These are phyloP conservation scores for Neurospora sp. DNA, from an alignment of 495 filamentous ascomycete species.

Conservation along the genomic window DNA sequence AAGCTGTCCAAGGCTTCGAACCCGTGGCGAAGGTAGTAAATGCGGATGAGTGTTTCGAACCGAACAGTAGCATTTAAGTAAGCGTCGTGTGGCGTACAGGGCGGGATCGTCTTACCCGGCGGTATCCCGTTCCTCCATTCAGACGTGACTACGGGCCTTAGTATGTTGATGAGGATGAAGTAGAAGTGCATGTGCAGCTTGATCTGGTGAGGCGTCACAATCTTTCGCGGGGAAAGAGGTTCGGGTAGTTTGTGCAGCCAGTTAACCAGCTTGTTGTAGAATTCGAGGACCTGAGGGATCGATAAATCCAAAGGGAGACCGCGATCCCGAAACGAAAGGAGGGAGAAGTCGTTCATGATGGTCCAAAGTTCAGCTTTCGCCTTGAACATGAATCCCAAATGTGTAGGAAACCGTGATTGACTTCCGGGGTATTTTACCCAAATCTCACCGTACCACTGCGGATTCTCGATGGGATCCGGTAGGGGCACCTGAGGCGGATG, in stretches of 20 bases:
- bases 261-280: conserved; percentile 14
- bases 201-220: conserved; percentile 28
- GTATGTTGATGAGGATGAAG: conserved; percentile 13
- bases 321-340: conserved; percentile 7
- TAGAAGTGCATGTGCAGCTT: conserved; percentile 26
- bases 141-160: conserved; percentile 12
- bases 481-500: conserved; percentile 18
- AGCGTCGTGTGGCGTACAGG: conserved; percentile 9
- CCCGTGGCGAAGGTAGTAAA: conserved; percentile 34
- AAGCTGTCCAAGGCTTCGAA: conserved; percentile 26
- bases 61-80: conserved; percentile 17
- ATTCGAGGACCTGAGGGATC: conserved; percentile 14
- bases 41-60: conserved; percentile 26
- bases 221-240: conserved; percentile 20
- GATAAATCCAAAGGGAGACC: conserved; percentile 5
- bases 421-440: conserved; percentile 26
- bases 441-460: conserved; percentile 28
- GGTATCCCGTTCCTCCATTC: conserved; percentile 7
- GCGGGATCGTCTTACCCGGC: background rate
- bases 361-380: conserved; percentile 25
- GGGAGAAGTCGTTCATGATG: conserved; percentile 21
- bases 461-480: conserved; percentile 20
- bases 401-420: conserved; percentile 11
- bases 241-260: conserved; percentile 26
- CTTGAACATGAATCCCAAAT: conserved; percentile 20